These are phyloP conservation scores for Rhododendron molle DNA, from an alignment of 148 eudicot genomes.

Conservation along the genomic window DNA sequence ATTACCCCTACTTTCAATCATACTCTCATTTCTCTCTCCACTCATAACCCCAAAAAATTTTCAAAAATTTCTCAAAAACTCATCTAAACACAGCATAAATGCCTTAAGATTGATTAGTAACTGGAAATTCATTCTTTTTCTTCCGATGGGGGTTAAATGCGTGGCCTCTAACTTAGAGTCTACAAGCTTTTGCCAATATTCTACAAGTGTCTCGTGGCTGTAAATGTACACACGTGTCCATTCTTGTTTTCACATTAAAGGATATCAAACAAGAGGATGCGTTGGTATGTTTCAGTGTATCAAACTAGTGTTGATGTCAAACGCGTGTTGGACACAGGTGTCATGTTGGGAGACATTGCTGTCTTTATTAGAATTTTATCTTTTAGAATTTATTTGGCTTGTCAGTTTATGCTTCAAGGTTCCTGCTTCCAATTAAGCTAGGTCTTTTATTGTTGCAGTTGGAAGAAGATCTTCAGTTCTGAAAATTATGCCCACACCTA, in stretches of 20 bases:
- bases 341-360: neutral
- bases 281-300: neutral
- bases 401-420: slow-evolving; percentile 1
- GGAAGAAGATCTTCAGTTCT: slow-evolving; percentile 71
- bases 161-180: neutral
- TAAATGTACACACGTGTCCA: neutral
- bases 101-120: neutral
- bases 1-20: too few species aligned
- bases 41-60: too few species aligned
- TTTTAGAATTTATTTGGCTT: neutral
- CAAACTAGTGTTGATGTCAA: neutral
- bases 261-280: neutral
- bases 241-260: neutral
- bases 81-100: neutral
- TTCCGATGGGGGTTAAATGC: neutral
- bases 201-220: neutral
- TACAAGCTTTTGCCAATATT: too few species aligned
- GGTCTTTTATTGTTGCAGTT: slow-evolving; percentile 37
- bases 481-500: slow-evolving; percentile 71
- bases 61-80: too few species aligned
- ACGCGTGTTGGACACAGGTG: neutral
- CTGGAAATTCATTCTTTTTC: neutral
- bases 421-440: neutral
- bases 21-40: too few species aligned
- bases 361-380: neutral